A percentile compares a stretch with the other conserved stretches of the same genome.
phyloP scores from a whole-genome alignment of 2,329 filamentous ascomycete genomes.

The Sphaerulina populicola region DNA sequence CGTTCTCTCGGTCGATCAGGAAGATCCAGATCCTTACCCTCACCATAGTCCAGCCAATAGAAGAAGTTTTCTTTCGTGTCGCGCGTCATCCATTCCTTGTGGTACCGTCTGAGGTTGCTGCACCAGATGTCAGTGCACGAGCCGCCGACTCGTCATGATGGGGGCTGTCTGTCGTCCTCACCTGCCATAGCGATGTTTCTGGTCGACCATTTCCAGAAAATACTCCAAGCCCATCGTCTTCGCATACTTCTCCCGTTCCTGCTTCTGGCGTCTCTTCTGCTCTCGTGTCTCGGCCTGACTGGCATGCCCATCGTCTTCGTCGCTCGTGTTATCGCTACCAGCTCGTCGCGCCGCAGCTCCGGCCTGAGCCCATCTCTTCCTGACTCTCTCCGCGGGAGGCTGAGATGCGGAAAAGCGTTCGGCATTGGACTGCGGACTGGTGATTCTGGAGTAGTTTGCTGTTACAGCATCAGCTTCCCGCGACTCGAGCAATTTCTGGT shows the following conservation, averaged over 20 bases:
- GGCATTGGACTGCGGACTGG: slow-evolving; percentile 38
- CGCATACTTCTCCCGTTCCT: slow-evolving; percentile 55
- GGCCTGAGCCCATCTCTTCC: slow-evolving; percentile 66
- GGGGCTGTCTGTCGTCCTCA: too few relatives aligned
- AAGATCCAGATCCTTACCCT: slow-evolving; percentile 62
- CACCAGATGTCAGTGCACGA: too few relatives aligned
- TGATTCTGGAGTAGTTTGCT: slow-evolving; percentile 49
- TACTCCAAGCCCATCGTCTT: slow-evolving; percentile 80
- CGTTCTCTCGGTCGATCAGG: slow-evolving; percentile 63
- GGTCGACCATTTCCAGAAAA: slow-evolving; percentile 63
- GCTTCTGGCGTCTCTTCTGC: slow-evolving; percentile 38
- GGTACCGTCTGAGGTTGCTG: slow-evolving; percentile 70
- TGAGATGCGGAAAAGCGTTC: slow-evolving; percentile 28
- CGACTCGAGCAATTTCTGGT: slow-evolving; percentile 3
- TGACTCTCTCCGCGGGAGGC: slow-evolving; percentile 32
- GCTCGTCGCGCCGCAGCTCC: slow-evolving; percentile 63
- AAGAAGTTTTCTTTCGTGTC: slow-evolving; percentile 83
- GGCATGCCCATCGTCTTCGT: slow-evolving; percentile 31
- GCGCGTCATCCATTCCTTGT: slow-evolving; percentile 71
- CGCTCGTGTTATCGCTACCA: slow-evolving; percentile 55
- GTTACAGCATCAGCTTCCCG: slow-evolving; percentile 20
- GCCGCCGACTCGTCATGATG: too few relatives aligned
- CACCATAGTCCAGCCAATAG: slow-evolving; percentile 82
- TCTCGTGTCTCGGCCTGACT: slow-evolving; percentile 31
- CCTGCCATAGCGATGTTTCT: slow-evolving; percentile 73